Base-by-base conservation (phyloP, 177 flowering plant species). In the Vitis hybrid region DNA sequence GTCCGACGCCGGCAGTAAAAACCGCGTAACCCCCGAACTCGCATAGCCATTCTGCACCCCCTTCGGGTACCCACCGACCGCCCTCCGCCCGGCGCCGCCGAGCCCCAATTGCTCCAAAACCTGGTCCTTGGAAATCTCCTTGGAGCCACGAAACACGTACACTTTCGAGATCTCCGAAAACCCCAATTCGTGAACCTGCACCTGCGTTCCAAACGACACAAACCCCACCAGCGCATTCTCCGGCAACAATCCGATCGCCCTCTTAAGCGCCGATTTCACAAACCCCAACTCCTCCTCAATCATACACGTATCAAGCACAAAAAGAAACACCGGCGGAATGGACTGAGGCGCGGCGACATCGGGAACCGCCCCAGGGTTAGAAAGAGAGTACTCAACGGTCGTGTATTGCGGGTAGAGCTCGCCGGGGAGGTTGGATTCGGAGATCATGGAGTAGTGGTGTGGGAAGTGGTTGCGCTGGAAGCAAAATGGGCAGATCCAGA, bases 401-500 rank as follows among this genome's bases (percentile, higher is more conserved):
- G 94, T 80, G 64, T 79, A 95, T 57, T 91, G 92, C 0, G 90
- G 90, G 72, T 83, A 95, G 10, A 95, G 87, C 80, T 95, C 99
- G n/a, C 91, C 94, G 11, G 99, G 99, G 58, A 91, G 72, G 66
- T 90, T 86, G 62, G 87, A 76, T 39, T 90, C 93, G 66, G 90
- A 85, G 76, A 95, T 87, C 63, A 70, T 69, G 57, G 83, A 45
- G 70, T 93, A 95, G 57, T 88, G 90, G 1, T 74, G 95, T 0
- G 99, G 99, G 68, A 95, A 95, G 13, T 90, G 96, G 58, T 86
- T 93, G 62, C 99, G 86, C 71, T 87, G 90, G 69, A 77, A 89
- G 75, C 98, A 93, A 66, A 95, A 85, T 1, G 97, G 98, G 76
- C 98, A 95, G 91, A 89, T 90, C 99, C 99, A 95, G 72, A 91